These are phyloP conservation scores for Scutellaria barbata DNA, from an alignment of 257 asterid species.

Conservation along the genomic window DNA sequence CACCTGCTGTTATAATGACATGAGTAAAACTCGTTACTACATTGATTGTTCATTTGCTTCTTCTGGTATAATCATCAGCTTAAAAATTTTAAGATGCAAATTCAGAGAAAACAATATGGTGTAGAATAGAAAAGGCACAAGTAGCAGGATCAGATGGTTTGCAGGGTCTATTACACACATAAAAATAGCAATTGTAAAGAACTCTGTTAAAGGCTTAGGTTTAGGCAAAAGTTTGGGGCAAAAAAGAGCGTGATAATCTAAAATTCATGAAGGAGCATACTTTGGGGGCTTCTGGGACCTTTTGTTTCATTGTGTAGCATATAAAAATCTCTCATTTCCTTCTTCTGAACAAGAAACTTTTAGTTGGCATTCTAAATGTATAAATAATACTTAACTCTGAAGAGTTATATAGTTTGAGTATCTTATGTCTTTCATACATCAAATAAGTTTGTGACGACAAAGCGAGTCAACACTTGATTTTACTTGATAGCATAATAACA, in stretches of 20 bases:
- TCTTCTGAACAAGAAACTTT: background rate
- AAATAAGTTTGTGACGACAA: background rate
- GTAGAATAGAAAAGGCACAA: background rate
- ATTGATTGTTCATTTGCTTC: background rate
- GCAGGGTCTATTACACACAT: too few species aligned
- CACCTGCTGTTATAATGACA: background rate
- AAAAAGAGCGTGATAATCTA: too few species aligned
- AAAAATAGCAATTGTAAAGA: too few species aligned
- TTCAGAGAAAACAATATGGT: constrained; percentile 1
- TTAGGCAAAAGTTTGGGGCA: too few species aligned
- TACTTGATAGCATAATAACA: background rate
- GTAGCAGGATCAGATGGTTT: background rate
- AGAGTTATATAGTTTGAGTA: background rate
- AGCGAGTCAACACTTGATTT: background rate
- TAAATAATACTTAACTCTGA: background rate
- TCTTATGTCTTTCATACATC: background rate
- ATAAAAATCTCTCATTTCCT: background rate
- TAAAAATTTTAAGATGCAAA: background rate
- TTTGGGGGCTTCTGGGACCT: too few species aligned
- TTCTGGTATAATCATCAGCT: background rate
- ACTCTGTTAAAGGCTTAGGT: too few species aligned
- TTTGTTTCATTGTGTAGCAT: too few species aligned
- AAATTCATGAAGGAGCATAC: too few species aligned
- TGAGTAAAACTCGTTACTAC: background rate
- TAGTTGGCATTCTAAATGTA: background rate